Conservation (phyloP, 2,329 filamentous ascomycete genomes). For the Blastomyces gilchristii region DNA sequence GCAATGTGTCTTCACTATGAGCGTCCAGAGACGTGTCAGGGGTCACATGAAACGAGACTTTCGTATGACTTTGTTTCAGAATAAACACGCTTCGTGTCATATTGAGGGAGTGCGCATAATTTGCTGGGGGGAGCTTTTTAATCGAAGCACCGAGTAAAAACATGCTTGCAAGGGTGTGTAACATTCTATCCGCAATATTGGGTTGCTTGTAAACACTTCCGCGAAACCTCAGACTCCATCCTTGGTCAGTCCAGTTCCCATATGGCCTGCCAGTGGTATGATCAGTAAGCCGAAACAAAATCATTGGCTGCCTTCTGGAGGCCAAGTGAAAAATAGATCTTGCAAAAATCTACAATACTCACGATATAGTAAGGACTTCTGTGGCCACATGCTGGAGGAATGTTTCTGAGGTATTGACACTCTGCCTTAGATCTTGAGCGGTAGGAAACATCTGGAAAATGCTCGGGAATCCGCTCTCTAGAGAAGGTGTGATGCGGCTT, state of each 20-base stretch:
- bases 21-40: slow-evolving; percentile 48
- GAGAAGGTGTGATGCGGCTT: background rate
- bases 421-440: slow-evolving; percentile 5
- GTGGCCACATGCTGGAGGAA: background rate
- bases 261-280: slow-evolving; percentile 29
- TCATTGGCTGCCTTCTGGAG: background rate
- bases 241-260: slow-evolving; percentile 67
- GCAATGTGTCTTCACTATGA: slow-evolving; percentile 45
- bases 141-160: slow-evolving; percentile 60
- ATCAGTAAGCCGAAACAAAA: background rate
- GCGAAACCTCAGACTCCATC: slow-evolving; percentile 67
- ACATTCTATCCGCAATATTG: slow-evolving; percentile 52
- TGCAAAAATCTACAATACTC: background rate
- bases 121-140: slow-evolving; percentile 45
- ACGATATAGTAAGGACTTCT: slow-evolving; percentile 12
- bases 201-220: slow-evolving; percentile 76
- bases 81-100: slow-evolving; percentile 63
- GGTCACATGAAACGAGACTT: slow-evolving; percentile 9
- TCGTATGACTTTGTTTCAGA: slow-evolving; percentile 49
- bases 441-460: slow-evolving; percentile 8
- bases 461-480: background rate
- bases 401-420: slow-evolving; percentile 2
- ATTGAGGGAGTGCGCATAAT: slow-evolving; percentile 61
- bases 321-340: background rate
- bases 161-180: slow-evolving; percentile 58